phyloP scores from a whole-genome alignment of 2,329 filamentous ascomycete species.

The Tympanopsis confertula region DNA sequence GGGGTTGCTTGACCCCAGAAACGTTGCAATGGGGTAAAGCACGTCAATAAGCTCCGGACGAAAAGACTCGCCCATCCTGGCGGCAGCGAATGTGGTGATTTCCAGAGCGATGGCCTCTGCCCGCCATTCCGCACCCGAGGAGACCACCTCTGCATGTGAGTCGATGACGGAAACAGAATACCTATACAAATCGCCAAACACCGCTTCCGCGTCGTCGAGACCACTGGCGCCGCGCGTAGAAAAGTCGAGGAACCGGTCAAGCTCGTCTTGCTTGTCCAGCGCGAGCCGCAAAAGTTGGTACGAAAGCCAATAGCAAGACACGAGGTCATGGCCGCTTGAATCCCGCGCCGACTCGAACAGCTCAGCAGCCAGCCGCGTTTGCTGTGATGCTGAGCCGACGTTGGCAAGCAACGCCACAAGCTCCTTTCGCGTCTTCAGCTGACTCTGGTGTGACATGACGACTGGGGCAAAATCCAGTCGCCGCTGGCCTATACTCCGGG shows the following conservation, averaged over 20 bases:
- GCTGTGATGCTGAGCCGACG: conserved; percentile 43
- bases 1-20: conserved; percentile 61
- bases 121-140: conserved; percentile 49
- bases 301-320: conserved; percentile 72
- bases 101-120: conserved; percentile 72
- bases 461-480: conserved; percentile 42
- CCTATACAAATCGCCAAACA: conserved; percentile 56
- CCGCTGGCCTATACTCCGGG: conserved; percentile 12
- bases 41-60: conserved; percentile 79
- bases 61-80: conserved; percentile 55
- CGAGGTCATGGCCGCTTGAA: conserved; percentile 41
- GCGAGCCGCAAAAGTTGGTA: conserved; percentile 57
- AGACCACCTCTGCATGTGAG: conserved; percentile 33
- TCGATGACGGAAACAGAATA: conserved; percentile 54
- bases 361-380: conserved; percentile 47
- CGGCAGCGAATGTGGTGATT: conserved; percentile 64
- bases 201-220: conserved; percentile 30
- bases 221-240: conserved; percentile 24
- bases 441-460: conserved; percentile 52
- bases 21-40: conserved; percentile 82
- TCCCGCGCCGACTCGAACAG: conserved; percentile 54
- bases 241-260: conserved; percentile 58
- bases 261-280: conserved; percentile 33
- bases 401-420: conserved; percentile 45
- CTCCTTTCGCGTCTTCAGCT: conserved; percentile 45